Percentiles rank a stretch among this genome's conserved stretches.
phyloP scores from a whole-genome alignment of 129 eudicot genomes.

The Sambucus nigra region DNA sequence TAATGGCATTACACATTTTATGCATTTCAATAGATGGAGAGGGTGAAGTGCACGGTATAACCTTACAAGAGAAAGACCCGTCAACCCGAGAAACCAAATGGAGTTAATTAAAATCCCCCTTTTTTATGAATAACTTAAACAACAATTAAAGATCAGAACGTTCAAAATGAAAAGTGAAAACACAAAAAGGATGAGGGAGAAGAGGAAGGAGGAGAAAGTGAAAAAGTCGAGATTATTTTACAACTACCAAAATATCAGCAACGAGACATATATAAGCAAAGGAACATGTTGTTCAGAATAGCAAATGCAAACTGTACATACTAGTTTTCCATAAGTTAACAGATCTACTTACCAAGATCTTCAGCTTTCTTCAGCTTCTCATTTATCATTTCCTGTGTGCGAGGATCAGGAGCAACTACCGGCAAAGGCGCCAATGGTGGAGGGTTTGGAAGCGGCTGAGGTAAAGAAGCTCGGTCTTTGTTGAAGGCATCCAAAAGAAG shows the following conservation, averaged over 20 bases:
- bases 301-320: not conserved
- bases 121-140: too few relatives aligned
- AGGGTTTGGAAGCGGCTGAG: constrained; percentile 80
- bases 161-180: not conserved
- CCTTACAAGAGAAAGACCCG: too few relatives aligned
- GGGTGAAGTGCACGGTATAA: too few relatives aligned
- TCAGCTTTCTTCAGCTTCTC: constrained; percentile 97
- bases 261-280: not conserved
- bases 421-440: constrained; percentile 67
- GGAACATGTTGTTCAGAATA: not conserved
- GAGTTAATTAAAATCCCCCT: too few relatives aligned
- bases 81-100: too few relatives aligned
- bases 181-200: too few relatives aligned
- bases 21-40: too few relatives aligned
- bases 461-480: constrained; percentile 93
- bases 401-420: constrained; percentile 73
- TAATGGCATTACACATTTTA: too few relatives aligned
- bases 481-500: constrained; percentile 91
- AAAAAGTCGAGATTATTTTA: too few relatives aligned
- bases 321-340: not conserved
- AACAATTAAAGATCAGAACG: too few relatives aligned
- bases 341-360: constrained; percentile 60
- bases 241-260: not conserved
- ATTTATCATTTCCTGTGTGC: constrained; percentile 87
- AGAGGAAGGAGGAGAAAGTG: too few relatives aligned